A percentile compares a stretch with the other conserved stretches of the same genome.
These are phyloP conservation scores for Symbiodinium pilosum DNA, from an alignment of 73 alveolate species.

Conservation along the genomic window DNA sequence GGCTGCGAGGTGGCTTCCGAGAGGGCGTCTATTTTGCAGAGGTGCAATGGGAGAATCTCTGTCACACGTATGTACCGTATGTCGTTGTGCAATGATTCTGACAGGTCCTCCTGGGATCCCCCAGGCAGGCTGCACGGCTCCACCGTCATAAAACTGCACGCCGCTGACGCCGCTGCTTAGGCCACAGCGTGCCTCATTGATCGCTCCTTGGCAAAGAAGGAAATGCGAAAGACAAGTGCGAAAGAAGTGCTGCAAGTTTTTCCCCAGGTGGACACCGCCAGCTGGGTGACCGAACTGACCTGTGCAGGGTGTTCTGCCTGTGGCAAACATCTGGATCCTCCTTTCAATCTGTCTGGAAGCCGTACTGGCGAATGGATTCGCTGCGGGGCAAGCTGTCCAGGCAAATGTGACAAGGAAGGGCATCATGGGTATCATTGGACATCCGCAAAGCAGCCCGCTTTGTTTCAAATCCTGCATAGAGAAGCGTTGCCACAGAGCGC, in stretches of 20 bases:
- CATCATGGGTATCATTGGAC: no score
- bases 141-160: not conserved
- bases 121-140: conserved; percentile 10
- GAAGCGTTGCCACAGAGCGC: not conserved
- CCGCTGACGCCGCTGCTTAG: not conserved
- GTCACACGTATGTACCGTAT: no score
- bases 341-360: conserved; percentile 3
- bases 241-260: not conserved
- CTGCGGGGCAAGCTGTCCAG: conserved; percentile 56
- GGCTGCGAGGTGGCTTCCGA: conserved; percentile 74
- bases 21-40: conserved; percentile 77
- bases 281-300: conserved; percentile 67
- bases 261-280: conserved; percentile 54
- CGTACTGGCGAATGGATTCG: conserved; percentile 13
- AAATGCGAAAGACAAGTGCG: not conserved
- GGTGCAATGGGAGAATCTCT: not conserved
- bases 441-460: not conserved
- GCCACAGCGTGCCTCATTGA: conserved; percentile 50
- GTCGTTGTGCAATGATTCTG: not conserved
- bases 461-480: not conserved
- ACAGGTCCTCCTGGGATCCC: conserved; percentile 43
- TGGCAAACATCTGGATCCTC: conserved; percentile 56
- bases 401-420: conserved; percentile 55
- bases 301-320: conserved; percentile 62
- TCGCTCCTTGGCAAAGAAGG: not conserved